Evolutionary conservation across 441 rosid species (phyloP), one percentile per base, ranked within the genome.

Genomic region (Erodium trifolium): DNA sequence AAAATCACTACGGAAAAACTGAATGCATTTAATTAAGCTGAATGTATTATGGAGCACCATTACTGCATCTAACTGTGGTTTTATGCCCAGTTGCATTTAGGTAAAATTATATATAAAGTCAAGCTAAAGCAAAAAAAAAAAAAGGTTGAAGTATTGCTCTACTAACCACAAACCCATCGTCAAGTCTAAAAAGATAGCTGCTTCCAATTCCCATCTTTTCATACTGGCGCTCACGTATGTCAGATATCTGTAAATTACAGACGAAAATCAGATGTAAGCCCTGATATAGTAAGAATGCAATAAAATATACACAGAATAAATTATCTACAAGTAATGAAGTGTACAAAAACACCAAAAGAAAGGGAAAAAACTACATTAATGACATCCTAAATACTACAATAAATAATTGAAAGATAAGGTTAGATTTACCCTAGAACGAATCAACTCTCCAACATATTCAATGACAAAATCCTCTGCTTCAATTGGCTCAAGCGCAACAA

Each of bases 141-240:
- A 23, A 23, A 23, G 35, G 49, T 5, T 19, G 27, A 4, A 68
- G 18, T 39, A 68, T 64, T 63, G 13, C 62, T 69, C 37, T 63
- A 82, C 98, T 81, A 68, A 94, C 98, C 96, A 95, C 98, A 75
- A 88, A 90, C 70, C 97, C 98, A 73, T 95, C 99, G 68, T 95
- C 98, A 74, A 95, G 99, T 76, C 91, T 88, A 74, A 95, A 95
- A 18, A 95, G 99, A 79, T 95, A 95, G 78, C 99, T 95, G 85
- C 99, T 95, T 60, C 99, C 99, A 74, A 95, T 95, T 79, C 98
- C 99, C 92, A 84, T 95, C 87, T 86, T 95, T 86, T 95, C 99
- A 31, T 95, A 95, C 49, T 83, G 87, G 59, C 72, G 76, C 72
- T 95, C 98, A 11, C 99, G 97, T 76, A 95, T 92, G 79, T 95